Evolutionary conservation across 2,329 filamentous ascomycete species (phyloP).

Genomic region (Xylaria arbuscula): DNA sequence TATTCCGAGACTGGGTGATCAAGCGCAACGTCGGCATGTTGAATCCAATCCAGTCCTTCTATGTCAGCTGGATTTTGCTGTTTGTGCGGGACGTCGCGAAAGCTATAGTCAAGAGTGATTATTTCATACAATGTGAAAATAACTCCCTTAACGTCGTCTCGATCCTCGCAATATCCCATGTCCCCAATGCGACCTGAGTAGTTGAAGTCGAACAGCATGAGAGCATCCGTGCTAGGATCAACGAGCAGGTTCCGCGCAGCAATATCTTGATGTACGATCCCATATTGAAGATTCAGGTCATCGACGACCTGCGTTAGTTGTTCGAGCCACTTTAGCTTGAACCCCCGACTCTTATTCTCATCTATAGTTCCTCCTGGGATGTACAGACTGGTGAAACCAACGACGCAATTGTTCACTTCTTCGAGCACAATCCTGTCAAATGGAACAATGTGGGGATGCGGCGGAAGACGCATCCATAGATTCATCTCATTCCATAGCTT

Average conservation of each 20-base stretch:
- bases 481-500: slow-evolving; percentile 16
- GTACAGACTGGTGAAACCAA: slow-evolving; percentile 20
- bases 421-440: slow-evolving; percentile 20
- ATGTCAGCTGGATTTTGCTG: slow-evolving; percentile 6
- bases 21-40: slow-evolving; percentile 13
- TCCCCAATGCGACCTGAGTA: background rate
- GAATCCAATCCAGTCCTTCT: slow-evolving; percentile 16
- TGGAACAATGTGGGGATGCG: slow-evolving; percentile 14
- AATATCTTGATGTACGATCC: slow-evolving; percentile 15
- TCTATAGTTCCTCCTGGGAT: slow-evolving; percentile 6
- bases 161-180: slow-evolving; percentile 1
- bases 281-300: slow-evolving; percentile 13
- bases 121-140: slow-evolving; percentile 16
- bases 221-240: background rate
- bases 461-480: slow-evolving; percentile 16
- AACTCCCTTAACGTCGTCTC: slow-evolving; percentile 15
- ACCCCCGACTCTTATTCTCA: slow-evolving; percentile 10
- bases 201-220: slow-evolving; percentile 22
- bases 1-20: slow-evolving; percentile 16
- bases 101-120: slow-evolving; percentile 7
- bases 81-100: background rate
- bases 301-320: slow-evolving; percentile 13
- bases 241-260: slow-evolving; percentile 16
- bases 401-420: background rate
- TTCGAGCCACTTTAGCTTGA: slow-evolving; percentile 18